Evolutionary conservation across 202 grass and related monocot genomes (phyloP).

Genomic region (Carex sylvatica): DNA sequence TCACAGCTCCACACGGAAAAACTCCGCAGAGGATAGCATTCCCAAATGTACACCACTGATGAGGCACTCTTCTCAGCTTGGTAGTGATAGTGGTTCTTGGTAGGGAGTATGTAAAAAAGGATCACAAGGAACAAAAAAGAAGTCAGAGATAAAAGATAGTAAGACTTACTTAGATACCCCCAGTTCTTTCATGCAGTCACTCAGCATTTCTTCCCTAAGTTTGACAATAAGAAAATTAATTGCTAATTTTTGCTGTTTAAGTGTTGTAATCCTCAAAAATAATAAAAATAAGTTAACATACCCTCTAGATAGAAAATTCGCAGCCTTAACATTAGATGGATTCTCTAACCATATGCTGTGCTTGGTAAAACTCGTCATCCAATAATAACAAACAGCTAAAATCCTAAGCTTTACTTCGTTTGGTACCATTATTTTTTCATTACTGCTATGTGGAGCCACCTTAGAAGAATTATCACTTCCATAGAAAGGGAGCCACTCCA

Average conservation of each 20-base stretch:
- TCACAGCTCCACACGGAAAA: no score
- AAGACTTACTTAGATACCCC: conserved; percentile 61
- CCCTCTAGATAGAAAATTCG: conserved; percentile 85
- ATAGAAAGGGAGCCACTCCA: conserved; percentile 98
- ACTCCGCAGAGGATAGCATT: no score
- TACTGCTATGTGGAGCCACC: conserved; percentile 36
- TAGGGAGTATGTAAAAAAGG: not conserved
- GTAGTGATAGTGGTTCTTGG: not conserved
- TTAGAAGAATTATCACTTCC: conserved; percentile 38
- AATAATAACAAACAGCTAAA: conserved; percentile 80
- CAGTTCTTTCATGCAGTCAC: conserved; percentile 73
- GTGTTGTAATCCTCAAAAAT: conserved; percentile 1
- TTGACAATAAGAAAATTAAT: conserved; percentile 21
- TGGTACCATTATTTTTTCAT: conserved; percentile 52
- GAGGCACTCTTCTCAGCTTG: not conserved
- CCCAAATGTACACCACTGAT: not conserved
- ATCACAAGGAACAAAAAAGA: conserved; percentile 17
- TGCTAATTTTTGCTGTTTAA: not conserved
- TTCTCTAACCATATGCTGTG: conserved; percentile 94
- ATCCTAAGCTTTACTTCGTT: conserved; percentile 62
- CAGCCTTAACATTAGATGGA: conserved; percentile 87
- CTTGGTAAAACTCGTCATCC: conserved; percentile 89
- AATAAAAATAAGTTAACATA: conserved; percentile 33
- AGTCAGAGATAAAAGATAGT: not conserved
- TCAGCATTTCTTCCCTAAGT: conserved; percentile 75